Conservation (phyloP, 768 basidiomycete species). For the Trametes elegans region DNA sequence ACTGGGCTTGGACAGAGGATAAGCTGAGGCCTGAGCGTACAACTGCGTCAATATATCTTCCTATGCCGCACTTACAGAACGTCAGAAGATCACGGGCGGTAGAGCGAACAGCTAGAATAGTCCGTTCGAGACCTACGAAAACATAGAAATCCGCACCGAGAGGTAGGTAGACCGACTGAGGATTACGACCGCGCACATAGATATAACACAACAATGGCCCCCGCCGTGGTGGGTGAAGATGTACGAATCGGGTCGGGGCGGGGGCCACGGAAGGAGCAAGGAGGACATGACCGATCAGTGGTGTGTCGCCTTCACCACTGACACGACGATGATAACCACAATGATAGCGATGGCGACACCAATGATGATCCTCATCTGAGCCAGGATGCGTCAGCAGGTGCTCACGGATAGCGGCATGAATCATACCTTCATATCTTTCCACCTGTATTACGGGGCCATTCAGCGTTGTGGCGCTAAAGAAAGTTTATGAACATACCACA, state of each 20-base stretch:
- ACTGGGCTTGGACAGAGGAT: too few relatives aligned
- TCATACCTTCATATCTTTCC: conserved; percentile 96
- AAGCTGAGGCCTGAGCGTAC: neutral
- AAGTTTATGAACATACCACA: conserved; percentile 88
- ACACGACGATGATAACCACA: conserved; percentile 93
- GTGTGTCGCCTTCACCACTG: conserved; percentile 81
- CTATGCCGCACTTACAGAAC: neutral
- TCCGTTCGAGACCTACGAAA: conserved; percentile 10
- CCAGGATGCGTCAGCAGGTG: conserved; percentile 4
- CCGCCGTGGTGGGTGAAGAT: conserved; percentile 16
- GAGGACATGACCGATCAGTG: conserved; percentile 20
- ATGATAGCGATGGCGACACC: conserved; percentile 86
- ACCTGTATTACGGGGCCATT: conserved; percentile 45
- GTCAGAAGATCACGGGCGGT: neutral
- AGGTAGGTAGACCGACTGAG: conserved; percentile 9
- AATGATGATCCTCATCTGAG: conserved; percentile 95
- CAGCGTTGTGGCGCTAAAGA: neutral
- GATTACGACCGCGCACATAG: conserved; percentile 39
- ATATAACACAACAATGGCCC: conserved; percentile 40
- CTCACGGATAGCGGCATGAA: conserved; percentile 18
- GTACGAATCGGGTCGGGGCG: conserved; percentile 16
- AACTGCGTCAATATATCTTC: neutral
- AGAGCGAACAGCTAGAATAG: conserved; percentile 7
- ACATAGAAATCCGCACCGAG: conserved; percentile 14
- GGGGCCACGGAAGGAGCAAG: conserved; percentile 9